A percentile compares a stretch with the other conserved stretches of the same genome.
phyloP scores from a whole-genome alignment of 208 protist genomes.

The Acanthamoeba royreba region DNA sequence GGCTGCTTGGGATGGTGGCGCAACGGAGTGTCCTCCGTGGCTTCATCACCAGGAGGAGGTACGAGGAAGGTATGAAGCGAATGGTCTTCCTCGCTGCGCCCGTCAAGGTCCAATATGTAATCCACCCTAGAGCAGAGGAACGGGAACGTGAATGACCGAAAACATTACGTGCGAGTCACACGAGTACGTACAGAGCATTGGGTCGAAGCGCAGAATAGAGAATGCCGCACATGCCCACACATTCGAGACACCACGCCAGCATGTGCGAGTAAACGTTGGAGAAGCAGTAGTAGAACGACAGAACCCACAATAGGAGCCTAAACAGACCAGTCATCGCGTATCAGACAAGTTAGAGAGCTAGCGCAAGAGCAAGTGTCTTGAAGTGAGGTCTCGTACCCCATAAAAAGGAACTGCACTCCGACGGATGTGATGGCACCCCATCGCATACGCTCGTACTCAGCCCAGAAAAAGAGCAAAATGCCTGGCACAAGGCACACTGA shows the following conservation, averaged over 20 bases:
- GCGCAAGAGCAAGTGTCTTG: not conserved
- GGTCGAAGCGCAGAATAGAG: not conserved
- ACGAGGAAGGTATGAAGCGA: not conserved
- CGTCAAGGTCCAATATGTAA: not conserved
- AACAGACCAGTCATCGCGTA: not conserved
- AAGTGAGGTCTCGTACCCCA: not conserved
- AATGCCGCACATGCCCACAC: constrained; percentile 10
- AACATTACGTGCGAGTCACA: no score
- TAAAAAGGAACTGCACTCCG: not conserved
- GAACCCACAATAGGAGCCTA: not conserved
- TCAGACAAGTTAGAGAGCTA: not conserved
- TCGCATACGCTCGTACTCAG: not conserved
- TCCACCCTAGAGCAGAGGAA: no score
- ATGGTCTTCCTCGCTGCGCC: not conserved
- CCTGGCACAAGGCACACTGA: not conserved
- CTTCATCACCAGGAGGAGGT: no score
- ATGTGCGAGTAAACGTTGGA: constrained; percentile 36
- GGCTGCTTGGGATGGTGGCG: not conserved
- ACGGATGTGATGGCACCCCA: not conserved
- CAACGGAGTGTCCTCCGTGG: not conserved
- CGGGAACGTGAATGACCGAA: no score
- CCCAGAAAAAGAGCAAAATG: not conserved
- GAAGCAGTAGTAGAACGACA: constrained; percentile 29
- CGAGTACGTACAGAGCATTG: no score
- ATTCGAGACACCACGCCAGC: not conserved